Evolutionary conservation across 768 basidiomycete genomes (phyloP), one percentile per base, ranked within the genome.

Genomic region (Lanmaoa rubissima): DNA sequence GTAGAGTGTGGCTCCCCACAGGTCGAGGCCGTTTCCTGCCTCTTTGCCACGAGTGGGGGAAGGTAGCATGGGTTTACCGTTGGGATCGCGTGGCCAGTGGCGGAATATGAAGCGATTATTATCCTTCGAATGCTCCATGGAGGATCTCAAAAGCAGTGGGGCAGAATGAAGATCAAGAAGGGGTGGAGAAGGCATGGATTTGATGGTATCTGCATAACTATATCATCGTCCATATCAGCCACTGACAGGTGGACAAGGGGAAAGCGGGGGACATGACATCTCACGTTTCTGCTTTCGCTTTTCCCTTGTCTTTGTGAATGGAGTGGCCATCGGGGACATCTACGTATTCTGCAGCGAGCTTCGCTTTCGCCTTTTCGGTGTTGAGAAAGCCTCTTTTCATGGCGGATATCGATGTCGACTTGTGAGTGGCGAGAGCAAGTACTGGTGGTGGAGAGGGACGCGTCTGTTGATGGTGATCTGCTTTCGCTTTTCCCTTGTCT

Each of bases 1-100:
- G 44, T 63, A 66, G 32, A 71, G 64, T 1, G 70, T 71, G 0
- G 68, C 68, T 5, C 66, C 70, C 69, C 70, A 71, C 19, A 60
- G 19, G 24, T 58, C 10, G 24, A 61, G 53, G 6, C 60, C 65
- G n/a, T 66, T 66, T 21, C 46, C 57, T 1, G 67, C 63, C 39
- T 63, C 47, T 45, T 71, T 69, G 0, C 69, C 67, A 1, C 14
- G 62, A 11, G 61, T 51, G 12, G 47, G n/a, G 12, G 54, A 58
- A 5, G 53, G 59, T 0, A 35, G 0, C n/a, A 70, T 54, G 26
- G 24, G 6, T 47, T 60, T 52, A 28, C 69, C 70, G 1, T 60
- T 56, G 14, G 68, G 69, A 50, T 69, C 62, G 24, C 69, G 68
- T 14, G 65, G 69, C 69, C 70, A 70, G 14, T 17, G 31, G 21